Evolutionary conservation across 257 asterid species (phyloP), one percentile per base, ranked within the genome.

Genomic region (Solanum rostratum): DNA sequence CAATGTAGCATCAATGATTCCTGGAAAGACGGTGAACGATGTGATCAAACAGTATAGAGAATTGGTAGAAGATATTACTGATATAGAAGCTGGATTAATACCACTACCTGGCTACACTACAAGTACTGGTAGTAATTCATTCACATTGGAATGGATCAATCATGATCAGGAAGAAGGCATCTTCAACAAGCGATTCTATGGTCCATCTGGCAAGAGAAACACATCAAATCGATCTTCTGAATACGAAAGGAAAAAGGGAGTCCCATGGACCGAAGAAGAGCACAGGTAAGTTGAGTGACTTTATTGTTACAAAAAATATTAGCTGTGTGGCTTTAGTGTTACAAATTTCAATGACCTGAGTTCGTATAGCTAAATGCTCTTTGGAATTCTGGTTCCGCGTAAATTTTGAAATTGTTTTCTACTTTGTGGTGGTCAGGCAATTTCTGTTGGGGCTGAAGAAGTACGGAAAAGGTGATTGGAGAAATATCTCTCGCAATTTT

Each of bases 401-500:
- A 19, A 24, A 74, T 19, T 10, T 83, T 62, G 39, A 53, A 33
- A 29, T 29, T 43, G 27, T 33, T 80, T 19, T 20, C 76, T 84
- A 86, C 82, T 65, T 86, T 85, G 39, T 33, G 39, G 39, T 59
- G 53, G 22, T 55, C 94, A 96, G 98, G 83, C 94, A 90, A 57
- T 96, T 96, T 89, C 86, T 96, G 90, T 54, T 93, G 94, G 99
- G 99, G 49, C 89, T 96, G 52, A 94, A 94, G 68, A 94, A 94
- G 91, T 96, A 93, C 79, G 99, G 98, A 6, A 96, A 96, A 83
- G 99, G 99, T n/a, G 99, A 94, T 79, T 96, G 99, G 99, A 84
- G 99, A 71, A 96, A 92, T 63, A 96, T 96, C 5, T 93, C 99
- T 2, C 92, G 95, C 29, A 92, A 94, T 83, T 94, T 92, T 43